phyloP scores from a whole-genome alignment of 257 asterid species.

The Scutellaria baicalensis region DNA sequence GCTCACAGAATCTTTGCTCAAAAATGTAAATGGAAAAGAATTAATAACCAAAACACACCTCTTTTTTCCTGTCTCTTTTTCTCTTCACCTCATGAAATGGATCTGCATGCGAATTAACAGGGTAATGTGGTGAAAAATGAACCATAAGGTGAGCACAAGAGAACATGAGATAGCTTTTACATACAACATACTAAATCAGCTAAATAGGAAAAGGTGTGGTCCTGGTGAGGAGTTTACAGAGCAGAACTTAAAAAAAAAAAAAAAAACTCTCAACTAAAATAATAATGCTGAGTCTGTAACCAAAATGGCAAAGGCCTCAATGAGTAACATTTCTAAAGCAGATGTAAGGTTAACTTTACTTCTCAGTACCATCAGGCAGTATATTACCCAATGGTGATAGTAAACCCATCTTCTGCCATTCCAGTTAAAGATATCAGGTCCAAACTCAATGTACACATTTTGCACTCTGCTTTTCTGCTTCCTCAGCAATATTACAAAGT shows the following conservation, averaged over 20 bases:
- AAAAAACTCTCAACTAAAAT: neutral
- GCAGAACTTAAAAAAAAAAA: neutral
- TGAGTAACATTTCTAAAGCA: neutral
- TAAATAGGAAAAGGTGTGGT: neutral
- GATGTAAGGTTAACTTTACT: neutral
- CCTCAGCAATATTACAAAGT: neutral
- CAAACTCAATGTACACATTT: neutral
- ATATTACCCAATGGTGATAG: neutral
- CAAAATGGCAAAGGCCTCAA: neutral
- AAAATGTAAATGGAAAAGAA: neutral
- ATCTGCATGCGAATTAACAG: constrained; percentile 39
- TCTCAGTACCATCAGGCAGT: neutral
- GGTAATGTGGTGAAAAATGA: neutral
- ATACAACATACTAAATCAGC: neutral
- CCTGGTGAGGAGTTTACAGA: neutral
- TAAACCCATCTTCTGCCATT: neutral
- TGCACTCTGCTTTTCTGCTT: neutral
- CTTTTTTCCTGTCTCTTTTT: constrained; percentile 74
- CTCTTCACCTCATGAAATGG: constrained; percentile 97
- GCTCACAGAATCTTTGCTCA: neutral
- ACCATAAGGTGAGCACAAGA: neutral
- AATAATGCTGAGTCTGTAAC: neutral
- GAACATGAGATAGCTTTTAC: neutral
- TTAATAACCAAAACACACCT: constrained; percentile 34
- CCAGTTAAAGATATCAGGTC: neutral